Base-by-base conservation (phyloP, 83 land plant species). In the Picea engelmannii region DNA sequence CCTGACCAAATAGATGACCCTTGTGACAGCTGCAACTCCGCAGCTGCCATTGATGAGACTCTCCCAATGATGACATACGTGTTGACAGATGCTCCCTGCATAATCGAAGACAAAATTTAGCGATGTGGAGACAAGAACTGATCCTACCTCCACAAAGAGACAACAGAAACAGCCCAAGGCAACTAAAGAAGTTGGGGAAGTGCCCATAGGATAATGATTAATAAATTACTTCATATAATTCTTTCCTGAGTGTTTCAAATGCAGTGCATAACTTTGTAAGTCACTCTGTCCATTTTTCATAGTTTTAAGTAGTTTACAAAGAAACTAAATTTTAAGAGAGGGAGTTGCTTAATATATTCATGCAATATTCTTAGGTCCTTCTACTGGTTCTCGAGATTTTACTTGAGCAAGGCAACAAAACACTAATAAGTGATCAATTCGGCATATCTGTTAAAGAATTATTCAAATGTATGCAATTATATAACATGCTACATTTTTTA, bases 1-100 rank as follows among this genome's bases (percentile, higher is more conserved):
- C 79, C 16, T 63, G 79, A 66, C 25, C 81, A 78, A 27, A 85
- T 61, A 9, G 94, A 85, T 52, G 65, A 81, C 7, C 38, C 81
- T 27, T 86, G 82, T 35, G 69, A 24, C 76, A 62, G 40, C 66
- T 89, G 87, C 74, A 91, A 73, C 81, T 92, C 93, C 4, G 86
- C 70, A 40, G 87, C 89, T 27, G 94, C 97, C 62, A 83, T 70
- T 11, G 96, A 88, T 5, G 97, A 88, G 15, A 91, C 90, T 83
- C 82, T 91, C 66, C 94, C 97, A 60, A 88, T 86, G 67, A 95
- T 91, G 49, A 91, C 75, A 79, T 88, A 93, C 38, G 97, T 81
- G 55, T 93, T 89, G 7, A 89, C 88, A 74, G 95, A 85, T 66
- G 93, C 88, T 55, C 95, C 92, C 85, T 88, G 91, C 78, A 86